phyloP scores from a whole-genome alignment of 2,329 filamentous ascomycete species.

The Pseudocercospora fijiensis region DNA sequence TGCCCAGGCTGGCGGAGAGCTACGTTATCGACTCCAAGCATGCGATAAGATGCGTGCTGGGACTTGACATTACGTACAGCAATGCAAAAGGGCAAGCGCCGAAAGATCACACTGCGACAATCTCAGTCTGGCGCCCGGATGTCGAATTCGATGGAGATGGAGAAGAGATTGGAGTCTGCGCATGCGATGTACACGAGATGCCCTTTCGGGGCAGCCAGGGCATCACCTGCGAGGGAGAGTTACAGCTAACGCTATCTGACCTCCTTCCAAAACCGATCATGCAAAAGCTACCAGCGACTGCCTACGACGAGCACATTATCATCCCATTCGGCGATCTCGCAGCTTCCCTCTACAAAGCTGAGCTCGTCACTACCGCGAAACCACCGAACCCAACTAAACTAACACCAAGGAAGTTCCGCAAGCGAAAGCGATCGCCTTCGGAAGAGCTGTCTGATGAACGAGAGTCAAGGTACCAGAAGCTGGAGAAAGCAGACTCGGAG shows the following conservation, averaged over 20 bases:
- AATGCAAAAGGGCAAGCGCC: slow-evolving; percentile 10
- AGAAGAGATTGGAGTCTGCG: slow-evolving; percentile 25
- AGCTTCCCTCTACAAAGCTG: slow-evolving; percentile 8
- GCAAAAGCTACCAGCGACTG: slow-evolving; percentile 2
- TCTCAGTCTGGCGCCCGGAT: slow-evolving; percentile 37
- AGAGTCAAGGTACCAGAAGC: slow-evolving; percentile 14
- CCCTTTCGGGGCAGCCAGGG: slow-evolving; percentile 15
- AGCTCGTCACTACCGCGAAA: not conserved
- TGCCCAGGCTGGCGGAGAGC: slow-evolving; percentile 35
- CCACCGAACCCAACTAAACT: not conserved
- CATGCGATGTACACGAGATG: slow-evolving; percentile 13
- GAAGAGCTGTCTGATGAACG: slow-evolving; percentile 22
- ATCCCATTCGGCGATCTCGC: slow-evolving; percentile 22
- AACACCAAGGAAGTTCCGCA: slow-evolving; percentile 17
- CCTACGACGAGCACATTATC: slow-evolving; percentile 15
- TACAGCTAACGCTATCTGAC: slow-evolving; percentile 21
- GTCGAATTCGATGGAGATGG: slow-evolving; percentile 25
- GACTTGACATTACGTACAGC: slow-evolving; percentile 38
- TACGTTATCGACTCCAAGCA: slow-evolving; percentile 36
- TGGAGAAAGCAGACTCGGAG: slow-evolving; percentile 18
- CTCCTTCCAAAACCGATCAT: slow-evolving; percentile 15
- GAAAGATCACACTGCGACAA: slow-evolving; percentile 29
- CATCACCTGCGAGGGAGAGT: slow-evolving; percentile 9
- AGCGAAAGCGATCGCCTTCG: slow-evolving; percentile 22
- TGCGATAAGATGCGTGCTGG: slow-evolving; percentile 36